phyloP scores from a whole-genome alignment of 2,329 filamentous ascomycete genomes.

The Ceratocystis variospora region DNA sequence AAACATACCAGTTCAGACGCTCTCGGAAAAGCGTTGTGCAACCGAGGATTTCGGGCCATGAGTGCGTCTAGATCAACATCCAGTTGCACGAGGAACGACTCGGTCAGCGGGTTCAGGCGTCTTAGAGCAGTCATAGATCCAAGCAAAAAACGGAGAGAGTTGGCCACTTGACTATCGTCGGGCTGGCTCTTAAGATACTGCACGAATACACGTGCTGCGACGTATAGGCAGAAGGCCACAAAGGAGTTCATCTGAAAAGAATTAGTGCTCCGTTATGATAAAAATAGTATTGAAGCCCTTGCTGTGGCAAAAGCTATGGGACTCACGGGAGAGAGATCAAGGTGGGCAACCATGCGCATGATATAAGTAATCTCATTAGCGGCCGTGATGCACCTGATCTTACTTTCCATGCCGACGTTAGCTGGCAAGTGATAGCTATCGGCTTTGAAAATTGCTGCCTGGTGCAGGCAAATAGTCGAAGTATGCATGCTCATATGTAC shows the following conservation, averaged over 20 bases:
- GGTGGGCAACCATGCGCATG: slow-evolving; percentile 87
- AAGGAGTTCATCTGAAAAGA: slow-evolving; percentile 73
- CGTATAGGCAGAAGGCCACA: slow-evolving; percentile 87
- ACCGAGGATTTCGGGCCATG: slow-evolving; percentile 45
- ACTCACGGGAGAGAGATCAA: slow-evolving; percentile 69
- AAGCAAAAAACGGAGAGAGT: slow-evolving; percentile 80
- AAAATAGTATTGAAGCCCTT: neutral
- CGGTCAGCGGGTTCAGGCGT: slow-evolving; percentile 74
- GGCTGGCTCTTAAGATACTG: slow-evolving; percentile 93
- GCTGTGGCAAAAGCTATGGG: too few relatives aligned
- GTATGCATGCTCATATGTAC: slow-evolving; percentile 96
- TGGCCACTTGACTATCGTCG: slow-evolving; percentile 61
- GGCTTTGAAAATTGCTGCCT: slow-evolving; percentile 94
- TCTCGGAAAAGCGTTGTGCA: slow-evolving; percentile 42
- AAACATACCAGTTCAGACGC: slow-evolving; percentile 37
- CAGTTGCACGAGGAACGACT: slow-evolving; percentile 86
- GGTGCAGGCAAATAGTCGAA: slow-evolving; percentile 91
- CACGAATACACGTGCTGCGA: slow-evolving; percentile 88
- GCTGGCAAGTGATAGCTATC: slow-evolving; percentile 71
- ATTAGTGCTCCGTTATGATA: slow-evolving; percentile 21
- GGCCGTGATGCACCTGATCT: slow-evolving; percentile 80
- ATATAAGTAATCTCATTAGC: slow-evolving; percentile 88
- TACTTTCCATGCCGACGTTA: slow-evolving; percentile 75
- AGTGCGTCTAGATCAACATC: slow-evolving; percentile 79
- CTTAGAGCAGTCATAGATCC: slow-evolving; percentile 84